Evolutionary conservation across 106 monocot species (phyloP), one percentile per base, ranked within the genome.

Genomic region (Dendrobium huoshanense): DNA sequence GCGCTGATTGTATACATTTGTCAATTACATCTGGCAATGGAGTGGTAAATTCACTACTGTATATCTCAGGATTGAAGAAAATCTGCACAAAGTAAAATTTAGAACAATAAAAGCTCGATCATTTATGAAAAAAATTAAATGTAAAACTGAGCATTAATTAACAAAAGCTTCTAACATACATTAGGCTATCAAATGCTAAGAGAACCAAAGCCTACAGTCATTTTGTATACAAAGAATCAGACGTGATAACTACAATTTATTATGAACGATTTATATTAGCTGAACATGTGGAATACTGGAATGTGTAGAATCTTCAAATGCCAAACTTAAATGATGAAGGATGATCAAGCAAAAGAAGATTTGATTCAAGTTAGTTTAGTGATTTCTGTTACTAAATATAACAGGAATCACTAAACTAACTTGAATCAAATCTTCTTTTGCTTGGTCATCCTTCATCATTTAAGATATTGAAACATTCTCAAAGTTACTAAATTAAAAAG

Each of bases 1-100:
- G 95, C 81, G 95, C 75, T 72, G 95, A 95, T 75, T 95, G 92
- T 77, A 95, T 92, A 78, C 95, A 95, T 51, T 80, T 90, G 79
- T 95, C 95, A 55, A 95, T 89, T 49, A 95, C 78, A 72, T 59
- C 81, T 37, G 92, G 87, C 51, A 95, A 84, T 37, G 92, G 87
- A 72, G 90, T 91, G 8, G 84, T 78, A 47, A 89, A 95, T 55
- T 86, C 87, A 77, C 78, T 75, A 67, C 75, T 80, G 75, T 87
- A 95, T 54, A 95, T 95, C 84, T 95, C 95, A 65, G 92, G 95
- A 89, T 90, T 85, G 84, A 95, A 95, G 89, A 95, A 92, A 41
- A 95, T 84, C 95, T 95, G 80, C 83, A 88, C 33, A 10, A 25
- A 40, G 58, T 2, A 77, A 61, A 80, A 61, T n/a, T 41, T 73